Evolutionary conservation across 345 rosid genomes (phyloP).

Genomic region (Alliaria petiolata): DNA sequence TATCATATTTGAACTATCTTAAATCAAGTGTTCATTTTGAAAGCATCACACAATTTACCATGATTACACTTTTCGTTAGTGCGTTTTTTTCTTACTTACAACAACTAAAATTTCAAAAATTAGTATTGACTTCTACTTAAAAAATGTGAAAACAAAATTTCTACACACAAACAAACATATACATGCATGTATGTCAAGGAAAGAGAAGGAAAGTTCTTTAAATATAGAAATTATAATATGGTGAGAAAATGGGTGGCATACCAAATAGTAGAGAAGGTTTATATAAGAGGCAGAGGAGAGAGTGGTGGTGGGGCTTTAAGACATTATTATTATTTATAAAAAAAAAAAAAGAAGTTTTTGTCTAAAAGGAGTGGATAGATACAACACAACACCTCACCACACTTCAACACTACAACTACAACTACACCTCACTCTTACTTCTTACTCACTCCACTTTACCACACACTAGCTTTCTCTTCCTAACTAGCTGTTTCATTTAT

Average conservation of each 20-base stretch:
- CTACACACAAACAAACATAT: background rate
- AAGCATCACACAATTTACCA: background rate
- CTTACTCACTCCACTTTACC: conserved; percentile 52
- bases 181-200: background rate
- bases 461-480: conserved; percentile 25
- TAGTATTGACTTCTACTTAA: background rate
- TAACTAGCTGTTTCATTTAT: conserved; percentile 18
- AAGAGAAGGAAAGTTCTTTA: background rate
- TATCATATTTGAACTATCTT: background rate
- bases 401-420: conserved; percentile 19
- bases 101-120: background rate
- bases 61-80: background rate
- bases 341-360: background rate
- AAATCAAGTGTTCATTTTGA: background rate
- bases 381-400: conserved; percentile 32
- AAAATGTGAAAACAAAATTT: background rate
- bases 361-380: conserved; percentile 33
- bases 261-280: conserved; percentile 21
- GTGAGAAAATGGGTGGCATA: conserved; percentile 32
- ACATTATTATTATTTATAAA: conserved; percentile 13
- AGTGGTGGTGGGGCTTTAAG: conserved; percentile 29
- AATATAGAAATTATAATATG: background rate
- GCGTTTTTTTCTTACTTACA: background rate
- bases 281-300: conserved; percentile 14
- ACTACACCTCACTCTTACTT: conserved; percentile 42